Evolutionary conservation across 1,284 basidiomycete species (phyloP), one percentile per base, ranked within the genome.

Genomic region (Ceratobasidium sp.): DNA sequence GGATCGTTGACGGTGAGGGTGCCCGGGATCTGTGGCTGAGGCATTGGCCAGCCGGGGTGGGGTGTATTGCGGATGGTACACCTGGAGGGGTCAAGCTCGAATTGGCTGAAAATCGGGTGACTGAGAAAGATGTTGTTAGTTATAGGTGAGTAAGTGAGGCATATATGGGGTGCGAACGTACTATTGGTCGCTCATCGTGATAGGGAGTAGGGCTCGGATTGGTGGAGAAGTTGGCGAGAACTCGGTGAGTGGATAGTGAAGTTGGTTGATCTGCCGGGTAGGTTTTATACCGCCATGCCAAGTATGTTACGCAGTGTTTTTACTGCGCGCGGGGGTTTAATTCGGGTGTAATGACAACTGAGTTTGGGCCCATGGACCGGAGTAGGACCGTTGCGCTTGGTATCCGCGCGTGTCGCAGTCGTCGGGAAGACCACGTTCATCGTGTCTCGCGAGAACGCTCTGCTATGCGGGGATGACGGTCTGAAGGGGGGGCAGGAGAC

Each of bases 141-240:
- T 50, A 41, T 6, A n/a, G n/a, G n/a, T n/a, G n/a, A n/a, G n/a
- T n/a, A 7, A 31, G n/a, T 8, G 33, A 44, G 27, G 15, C 19
- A 24, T 27, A 44, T n/a, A 44, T 3, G 5, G n/a, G 22, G 15
- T 27, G 27, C 11, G 7, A n/a, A 51, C 69, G 1, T 53, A 73
- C 69, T 36, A 51, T 17, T 57, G 47, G n/a, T 73, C 50, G 69
- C 57, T 73, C 69, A 73, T 72, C 45, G 15, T 63, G 11, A 45
- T 48, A 19, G 11, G 31, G 9, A 8, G 33, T 48, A 17, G 22
- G 17, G 45, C 29, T 31, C 22, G 31, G 31, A 27, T 50, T 41
- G 36, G 36, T 41, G 36, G 36, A 41, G 36, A 5, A 11, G 11
- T 11, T 41, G 36, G 36, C 11, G 36, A 41, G 36, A 5, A 41